phyloP scores from a whole-genome alignment of 257 asterid species.

The Solanum clarkiae region DNA sequence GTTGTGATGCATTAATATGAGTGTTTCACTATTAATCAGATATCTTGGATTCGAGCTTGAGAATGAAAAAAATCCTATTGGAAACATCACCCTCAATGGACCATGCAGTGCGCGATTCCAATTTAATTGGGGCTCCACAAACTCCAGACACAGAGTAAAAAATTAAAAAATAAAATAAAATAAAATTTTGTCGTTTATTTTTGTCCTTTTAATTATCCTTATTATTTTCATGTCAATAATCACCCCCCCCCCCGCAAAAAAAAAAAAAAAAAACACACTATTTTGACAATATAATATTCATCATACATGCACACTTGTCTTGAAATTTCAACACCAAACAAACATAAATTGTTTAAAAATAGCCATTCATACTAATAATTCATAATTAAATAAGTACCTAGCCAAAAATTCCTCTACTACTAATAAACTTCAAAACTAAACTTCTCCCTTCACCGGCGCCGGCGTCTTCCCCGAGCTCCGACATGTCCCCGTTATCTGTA shows the following conservation, averaged over 20 bases:
- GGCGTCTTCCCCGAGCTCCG: slow-evolving; percentile 5
- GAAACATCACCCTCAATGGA: fast-evolving
- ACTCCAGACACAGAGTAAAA: fast-evolving
- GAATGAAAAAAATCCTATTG: too few relatives aligned
- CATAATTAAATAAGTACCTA: neutral
- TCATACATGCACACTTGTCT: neutral
- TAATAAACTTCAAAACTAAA: slow-evolving; percentile 4
- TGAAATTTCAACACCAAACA: neutral
- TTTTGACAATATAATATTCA: too few relatives aligned
- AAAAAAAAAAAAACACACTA: neutral
- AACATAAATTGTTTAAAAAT: neutral
- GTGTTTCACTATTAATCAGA: too few relatives aligned
- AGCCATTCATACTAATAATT: neutral
- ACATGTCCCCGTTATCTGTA: slow-evolving; percentile 25
- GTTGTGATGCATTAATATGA: too few relatives aligned
- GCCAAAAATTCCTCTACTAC: slow-evolving; percentile 12
- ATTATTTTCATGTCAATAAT: neutral
- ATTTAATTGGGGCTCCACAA: too few relatives aligned
- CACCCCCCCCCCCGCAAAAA: too few relatives aligned
- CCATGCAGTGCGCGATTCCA: fast-evolving
- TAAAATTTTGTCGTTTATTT: neutral
- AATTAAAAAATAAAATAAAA: neutral
- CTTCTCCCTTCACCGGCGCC: slow-evolving; percentile 6
- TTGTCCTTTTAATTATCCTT: neutral
- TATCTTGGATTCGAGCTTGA: fast-evolving